phyloP scores from a whole-genome alignment of 495 filamentous ascomycete species.

The Tuber magnatum region DNA sequence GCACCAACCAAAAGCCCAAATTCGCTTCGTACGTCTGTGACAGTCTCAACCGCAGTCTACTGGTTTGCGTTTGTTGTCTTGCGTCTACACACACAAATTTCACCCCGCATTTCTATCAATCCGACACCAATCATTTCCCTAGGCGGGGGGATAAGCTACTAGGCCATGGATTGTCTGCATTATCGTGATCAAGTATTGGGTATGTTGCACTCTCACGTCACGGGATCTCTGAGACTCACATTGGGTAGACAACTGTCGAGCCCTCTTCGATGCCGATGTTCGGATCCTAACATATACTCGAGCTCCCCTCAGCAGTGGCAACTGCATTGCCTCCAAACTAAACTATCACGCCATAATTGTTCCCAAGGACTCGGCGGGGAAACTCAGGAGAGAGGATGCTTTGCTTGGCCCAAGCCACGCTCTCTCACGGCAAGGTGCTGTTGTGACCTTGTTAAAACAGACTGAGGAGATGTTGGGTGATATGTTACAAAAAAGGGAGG shows the following conservation, averaged over 20 bases:
- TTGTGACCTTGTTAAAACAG: neutral
- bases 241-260: constrained; percentile 2
- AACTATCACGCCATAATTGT: neutral
- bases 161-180: neutral
- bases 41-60: neutral
- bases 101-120: neutral
- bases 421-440: neutral
- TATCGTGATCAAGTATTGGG: constrained; percentile 1
- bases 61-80: neutral
- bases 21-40: neutral
- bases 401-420: neutral
- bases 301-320: neutral
- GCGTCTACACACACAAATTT: neutral
- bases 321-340: neutral
- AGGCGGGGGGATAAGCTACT: neutral
- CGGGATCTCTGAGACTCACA: neutral
- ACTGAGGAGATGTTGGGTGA: neutral
- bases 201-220: neutral
- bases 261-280: constrained; percentile 1
- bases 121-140: neutral
- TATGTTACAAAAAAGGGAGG: neutral
- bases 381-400: neutral
- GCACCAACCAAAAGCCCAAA: neutral
- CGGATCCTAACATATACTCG: constrained; percentile 1
- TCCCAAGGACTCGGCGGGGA: neutral